Percentiles rank a stretch among this genome's conserved stretches.
Evolutionary conservation across 2,329 filamentous ascomycete genomes (phyloP).

Genomic region (Penicillium concentricum): DNA sequence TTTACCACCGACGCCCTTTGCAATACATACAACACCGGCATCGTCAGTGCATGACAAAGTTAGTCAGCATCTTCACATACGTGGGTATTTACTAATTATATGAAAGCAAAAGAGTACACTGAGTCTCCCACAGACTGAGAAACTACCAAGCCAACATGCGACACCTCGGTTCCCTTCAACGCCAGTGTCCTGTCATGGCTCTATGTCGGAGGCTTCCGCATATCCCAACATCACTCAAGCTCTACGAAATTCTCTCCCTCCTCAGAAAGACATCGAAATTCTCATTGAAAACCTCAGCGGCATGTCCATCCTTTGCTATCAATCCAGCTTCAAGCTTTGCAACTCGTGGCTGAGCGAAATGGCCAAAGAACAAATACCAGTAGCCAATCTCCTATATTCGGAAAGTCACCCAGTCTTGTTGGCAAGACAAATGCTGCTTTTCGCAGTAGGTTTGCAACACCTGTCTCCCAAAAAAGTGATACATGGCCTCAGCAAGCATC

Average conservation of each 20-base stretch:
- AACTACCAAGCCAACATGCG: not conserved
- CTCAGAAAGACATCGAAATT: not conserved
- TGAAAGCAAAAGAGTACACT: not conserved
- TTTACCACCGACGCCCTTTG: not conserved
- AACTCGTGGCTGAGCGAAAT: not conserved
- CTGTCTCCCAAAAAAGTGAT: constrained; percentile 8
- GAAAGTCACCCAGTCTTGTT: constrained; percentile 34
- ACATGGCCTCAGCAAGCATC: constrained; percentile 22
- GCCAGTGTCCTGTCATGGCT: not conserved
- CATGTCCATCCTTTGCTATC: not conserved
- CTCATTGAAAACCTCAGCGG: not conserved
- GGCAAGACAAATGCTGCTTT: constrained; percentile 33
- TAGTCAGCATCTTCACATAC: not conserved
- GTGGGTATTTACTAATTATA: not conserved
- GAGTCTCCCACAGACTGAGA: not conserved
- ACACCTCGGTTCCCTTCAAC: not conserved
- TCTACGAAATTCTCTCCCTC: not conserved
- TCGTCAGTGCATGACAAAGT: not conserved
- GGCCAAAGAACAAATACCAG: not conserved
- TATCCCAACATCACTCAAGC: not conserved
- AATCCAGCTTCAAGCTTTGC: constrained; percentile 9
- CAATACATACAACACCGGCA: not conserved
- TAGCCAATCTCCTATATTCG: constrained; percentile 5
- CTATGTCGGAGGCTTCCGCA: not conserved
- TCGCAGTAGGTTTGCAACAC: constrained; percentile 32